Evolutionary conservation across 2,329 filamentous ascomycete genomes (phyloP), one percentile per base, ranked within the genome.

Genomic region (Colletotrichum melonis): DNA sequence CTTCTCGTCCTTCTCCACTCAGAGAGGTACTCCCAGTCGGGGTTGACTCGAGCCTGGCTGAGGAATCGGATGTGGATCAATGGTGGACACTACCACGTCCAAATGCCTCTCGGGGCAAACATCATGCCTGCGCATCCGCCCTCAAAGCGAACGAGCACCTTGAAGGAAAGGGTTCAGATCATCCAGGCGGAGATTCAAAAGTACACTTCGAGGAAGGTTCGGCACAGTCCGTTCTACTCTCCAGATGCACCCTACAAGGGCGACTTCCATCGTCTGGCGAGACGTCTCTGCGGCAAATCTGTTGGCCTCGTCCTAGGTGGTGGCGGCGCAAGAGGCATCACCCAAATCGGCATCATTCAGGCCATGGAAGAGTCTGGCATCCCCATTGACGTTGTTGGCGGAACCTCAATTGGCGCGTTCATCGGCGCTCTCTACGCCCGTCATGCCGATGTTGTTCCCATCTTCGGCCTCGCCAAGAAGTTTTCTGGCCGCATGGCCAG

Each of bases 401-500:
- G 97, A 8, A 99, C 97, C 2, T 98, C 96, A 0, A 99, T 99
- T 69, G 97, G 97, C 19, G 91, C 96, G 1, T 98, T 99, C 80
- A 95, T 98, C 67, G 97, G 97, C 8, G 97, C 94, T 1, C 86
- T 99, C 1, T 99, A 99, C 81, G 97, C 97, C 1, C 94, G 96
- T 69, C 97, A 99, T 80, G 97, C 96, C 11, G 97, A 99, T 79
- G 92, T 98, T 1, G 96, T 99, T 5, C 97, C 97, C 14, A 98
- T 98, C 90, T 98, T 97, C 78, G 97, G 97, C 0, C 90, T 97
- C 58, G 95, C 95, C 16, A 99, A 99, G 88, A 98, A 98, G 81
- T 99, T 99, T 81, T 91, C 97, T 0, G 95, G 97, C 5, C 93
- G 97, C n/a, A 99, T 99, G 97, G 95, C 94, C 57, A 98, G 96